These are phyloP conservation scores for Camellia lanceoleosa DNA, from an alignment of 148 eudicot species.

Conservation along the genomic window DNA sequence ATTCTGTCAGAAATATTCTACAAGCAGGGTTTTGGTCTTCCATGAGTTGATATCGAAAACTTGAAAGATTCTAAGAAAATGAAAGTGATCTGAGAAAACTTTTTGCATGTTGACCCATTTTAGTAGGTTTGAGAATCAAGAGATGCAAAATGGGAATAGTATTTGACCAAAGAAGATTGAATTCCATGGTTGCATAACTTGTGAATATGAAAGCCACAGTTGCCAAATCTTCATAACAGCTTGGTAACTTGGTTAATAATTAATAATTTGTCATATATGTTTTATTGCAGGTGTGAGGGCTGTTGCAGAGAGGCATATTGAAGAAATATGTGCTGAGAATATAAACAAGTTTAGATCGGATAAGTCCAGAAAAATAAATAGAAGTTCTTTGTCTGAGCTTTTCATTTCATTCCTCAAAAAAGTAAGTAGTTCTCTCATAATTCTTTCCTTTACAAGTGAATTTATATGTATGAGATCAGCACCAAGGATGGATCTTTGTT, in stretches of 20 bases:
- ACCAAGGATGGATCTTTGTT: background rate
- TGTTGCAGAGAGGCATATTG: constrained; percentile 60
- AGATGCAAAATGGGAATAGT: background rate
- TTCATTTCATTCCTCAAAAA: constrained; percentile 72
- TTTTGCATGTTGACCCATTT: background rate
- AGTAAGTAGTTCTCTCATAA: constrained; percentile 32
- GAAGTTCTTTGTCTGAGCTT: constrained; percentile 66
- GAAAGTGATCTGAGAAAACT: background rate
- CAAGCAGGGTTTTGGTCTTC: background rate
- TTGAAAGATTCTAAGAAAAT: background rate
- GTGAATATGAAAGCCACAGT: background rate
- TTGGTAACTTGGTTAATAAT: too few relatives aligned
- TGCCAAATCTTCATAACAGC: too few relatives aligned
- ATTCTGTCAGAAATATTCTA: background rate
- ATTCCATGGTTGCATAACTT: background rate
- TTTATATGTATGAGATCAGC: background rate
- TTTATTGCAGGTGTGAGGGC: constrained; percentile 69
- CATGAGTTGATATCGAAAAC: background rate
- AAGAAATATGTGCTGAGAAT: constrained; percentile 54
- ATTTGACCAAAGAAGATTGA: background rate
- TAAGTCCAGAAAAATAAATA: constrained; percentile 43
- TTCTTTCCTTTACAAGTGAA: background rate
- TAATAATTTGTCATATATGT: background rate
- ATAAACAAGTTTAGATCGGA: constrained; percentile 46
- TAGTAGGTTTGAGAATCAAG: constrained; percentile 1